Base-by-base conservation (phyloP, 1,284 basidiomycete species). In the Moesziomyces aphidis region DNA sequence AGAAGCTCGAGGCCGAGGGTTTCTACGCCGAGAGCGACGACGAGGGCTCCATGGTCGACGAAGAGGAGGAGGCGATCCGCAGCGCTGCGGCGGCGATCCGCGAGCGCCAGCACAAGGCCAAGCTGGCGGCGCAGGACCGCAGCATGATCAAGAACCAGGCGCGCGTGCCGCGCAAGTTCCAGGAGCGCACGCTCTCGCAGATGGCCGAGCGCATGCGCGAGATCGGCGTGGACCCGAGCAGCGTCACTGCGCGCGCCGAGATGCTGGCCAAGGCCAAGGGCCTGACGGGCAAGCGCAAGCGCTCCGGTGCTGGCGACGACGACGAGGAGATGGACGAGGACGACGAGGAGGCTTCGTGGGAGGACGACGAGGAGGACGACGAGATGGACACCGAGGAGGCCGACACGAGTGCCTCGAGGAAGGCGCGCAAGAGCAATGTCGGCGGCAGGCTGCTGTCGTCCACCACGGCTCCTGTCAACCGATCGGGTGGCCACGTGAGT, bases 141-240 rank as follows among this genome's bases (percentile, higher is more conserved):
- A 95, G 95, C 86, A 90, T 90, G 56, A 89, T 91, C 83, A 94
- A 93, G 88, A 93, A 95, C 87, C 89, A 91, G 50, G 89, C 97
- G 13, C 94, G 93, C 7, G 91, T 95, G 58, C 95, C 94, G 55
- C 92, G 91, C 26, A 83, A 81, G 71, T 69, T 81, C 62, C 91
- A 92, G 61, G 88, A 93, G 69, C 91, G 94, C 59, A 94, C 93
- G n/a, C 87, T 99, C 42, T 89, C 89, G 53, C 93, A 97, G 84
- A 90, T 99, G 83, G 91, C 92, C 44, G 86, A 89, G 13, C 91
- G 90, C 80, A 87, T 99, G 86, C 93, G 91, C 39, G 90, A 90
- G 79, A 92, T 93, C 11, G 96, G 97, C 0, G 89, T 94, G 74
- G 93, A 99, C 85, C 93, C 96, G 6, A 91, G 90, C 75, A 89